Evolutionary conservation across 306 rosid species (phyloP).

Genomic region (Castanea mollissima): DNA sequence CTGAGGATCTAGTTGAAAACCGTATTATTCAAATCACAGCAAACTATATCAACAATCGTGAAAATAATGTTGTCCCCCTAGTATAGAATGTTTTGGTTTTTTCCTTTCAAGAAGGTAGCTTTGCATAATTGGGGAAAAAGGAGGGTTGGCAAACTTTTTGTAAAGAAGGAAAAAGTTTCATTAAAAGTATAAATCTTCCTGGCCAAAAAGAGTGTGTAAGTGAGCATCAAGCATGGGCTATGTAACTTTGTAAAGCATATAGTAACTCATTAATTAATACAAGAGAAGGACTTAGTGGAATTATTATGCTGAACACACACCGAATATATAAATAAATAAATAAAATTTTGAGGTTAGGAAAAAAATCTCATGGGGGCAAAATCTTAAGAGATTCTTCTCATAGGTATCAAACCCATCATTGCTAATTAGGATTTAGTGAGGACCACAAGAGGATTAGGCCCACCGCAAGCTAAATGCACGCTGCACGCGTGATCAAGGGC

Average conservation of each 20-base stretch:
- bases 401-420: constrained; percentile 52
- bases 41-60: no score
- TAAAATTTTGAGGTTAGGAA: background rate
- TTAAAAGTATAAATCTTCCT: constrained; percentile 31
- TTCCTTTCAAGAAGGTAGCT: constrained; percentile 8
- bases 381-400: constrained; percentile 36
- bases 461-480: constrained; percentile 22
- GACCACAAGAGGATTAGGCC: constrained; percentile 43
- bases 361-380: background rate
- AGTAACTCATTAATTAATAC: background rate
- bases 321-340: no score
- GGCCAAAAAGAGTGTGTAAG: constrained; percentile 13
- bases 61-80: no score
- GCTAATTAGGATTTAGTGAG: constrained; percentile 47
- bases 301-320: background rate
- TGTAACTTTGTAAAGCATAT: constrained; percentile 35
- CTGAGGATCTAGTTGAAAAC: no score
- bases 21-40: no score
- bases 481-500: constrained; percentile 38
- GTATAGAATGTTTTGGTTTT: background rate
- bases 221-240: constrained; percentile 33
- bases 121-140: constrained; percentile 32
- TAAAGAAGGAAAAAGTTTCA: constrained; percentile 46
- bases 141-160: constrained; percentile 40
- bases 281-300: background rate